A percentile compares a stretch with the other conserved stretches of the same genome.
phyloP scores from a whole-genome alignment of 768 basidiomycete species.

The Gloeopeniophorella convolvens region DNA sequence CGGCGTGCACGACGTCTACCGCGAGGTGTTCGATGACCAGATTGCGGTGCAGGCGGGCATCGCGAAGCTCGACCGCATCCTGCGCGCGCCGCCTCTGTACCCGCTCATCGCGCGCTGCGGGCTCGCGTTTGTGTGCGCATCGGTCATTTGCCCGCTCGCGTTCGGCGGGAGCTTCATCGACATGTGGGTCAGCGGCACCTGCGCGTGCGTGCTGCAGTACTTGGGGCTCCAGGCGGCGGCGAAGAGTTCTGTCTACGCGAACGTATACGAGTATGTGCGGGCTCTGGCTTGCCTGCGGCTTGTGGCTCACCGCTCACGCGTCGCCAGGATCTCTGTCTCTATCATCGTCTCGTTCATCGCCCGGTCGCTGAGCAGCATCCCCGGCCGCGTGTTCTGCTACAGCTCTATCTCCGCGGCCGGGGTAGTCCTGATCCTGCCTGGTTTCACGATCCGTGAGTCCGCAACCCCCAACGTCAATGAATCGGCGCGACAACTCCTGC shows the following conservation, averaged over 20 bases:
- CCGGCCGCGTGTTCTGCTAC: slow-evolving; percentile 77
- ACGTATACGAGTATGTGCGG: slow-evolving; percentile 91
- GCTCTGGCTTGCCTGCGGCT: background rate
- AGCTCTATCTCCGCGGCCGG: slow-evolving; percentile 85
- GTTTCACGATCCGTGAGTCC: slow-evolving; percentile 70
- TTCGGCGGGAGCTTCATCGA: slow-evolving; percentile 80
- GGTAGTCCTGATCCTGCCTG: slow-evolving; percentile 86
- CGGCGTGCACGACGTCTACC: slow-evolving; percentile 77
- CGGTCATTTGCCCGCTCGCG: slow-evolving; percentile 75
- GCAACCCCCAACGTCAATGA: background rate
- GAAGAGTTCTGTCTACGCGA: slow-evolving; percentile 88
- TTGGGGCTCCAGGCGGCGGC: slow-evolving; percentile 76
- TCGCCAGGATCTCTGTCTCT: slow-evolving; percentile 67
- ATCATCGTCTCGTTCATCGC: slow-evolving; percentile 82
- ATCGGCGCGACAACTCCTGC: slow-evolving; percentile 1
- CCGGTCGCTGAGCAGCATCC: slow-evolving; percentile 69
- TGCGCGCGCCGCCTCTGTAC: slow-evolving; percentile 64
- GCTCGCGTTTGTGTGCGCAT: slow-evolving; percentile 70
- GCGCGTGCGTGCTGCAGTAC: slow-evolving; percentile 66
- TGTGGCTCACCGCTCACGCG: background rate
- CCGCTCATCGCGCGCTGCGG: slow-evolving; percentile 58
- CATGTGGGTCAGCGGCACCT: slow-evolving; percentile 72
- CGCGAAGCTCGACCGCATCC: slow-evolving; percentile 53
- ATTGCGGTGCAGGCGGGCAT: slow-evolving; percentile 70
- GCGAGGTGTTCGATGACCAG: slow-evolving; percentile 78